These are phyloP conservation scores for Halenospora varia DNA, from an alignment of 495 filamentous ascomycete species.

Conservation along the genomic window DNA sequence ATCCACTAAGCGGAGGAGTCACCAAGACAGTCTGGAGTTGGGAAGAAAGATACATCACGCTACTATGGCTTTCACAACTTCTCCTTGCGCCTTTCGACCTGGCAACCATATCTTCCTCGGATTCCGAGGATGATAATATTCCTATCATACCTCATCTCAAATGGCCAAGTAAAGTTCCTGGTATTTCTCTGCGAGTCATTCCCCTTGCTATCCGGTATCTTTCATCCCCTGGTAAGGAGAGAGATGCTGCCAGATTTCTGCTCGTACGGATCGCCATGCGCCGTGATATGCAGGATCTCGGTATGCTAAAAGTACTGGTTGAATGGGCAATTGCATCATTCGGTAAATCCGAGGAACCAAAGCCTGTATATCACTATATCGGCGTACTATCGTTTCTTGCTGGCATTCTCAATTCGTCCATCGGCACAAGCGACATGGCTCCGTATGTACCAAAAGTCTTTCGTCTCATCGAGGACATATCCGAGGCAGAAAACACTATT, in stretches of 20 bases:
- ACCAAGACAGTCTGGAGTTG: slow-evolving; percentile 50
- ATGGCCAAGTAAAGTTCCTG: slow-evolving; percentile 55
- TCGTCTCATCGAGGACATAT: slow-evolving; percentile 44
- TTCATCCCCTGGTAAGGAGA: slow-evolving; percentile 73
- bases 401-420: slow-evolving; percentile 54
- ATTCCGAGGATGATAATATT: slow-evolving; percentile 32
- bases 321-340: slow-evolving; percentile 63
- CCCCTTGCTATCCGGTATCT: slow-evolving; percentile 69
- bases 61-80: slow-evolving; percentile 92
- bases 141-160: slow-evolving; percentile 32
- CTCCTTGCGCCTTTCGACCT: slow-evolving; percentile 93
- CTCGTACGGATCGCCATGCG: slow-evolving; percentile 77
- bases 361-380: slow-evolving; percentile 52
- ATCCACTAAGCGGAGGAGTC: slow-evolving; percentile 1
- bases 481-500: slow-evolving; percentile 32
- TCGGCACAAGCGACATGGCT: slow-evolving; percentile 48
- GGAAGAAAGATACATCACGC: slow-evolving; percentile 83
- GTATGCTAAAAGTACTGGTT: slow-evolving; percentile 60
- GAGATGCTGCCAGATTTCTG: slow-evolving; percentile 78
- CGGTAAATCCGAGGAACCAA: slow-evolving; percentile 30
- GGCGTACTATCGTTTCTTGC: slow-evolving; percentile 77
- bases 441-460: slow-evolving; percentile 40
- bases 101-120: slow-evolving; percentile 68
- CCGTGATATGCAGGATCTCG: slow-evolving; percentile 78
- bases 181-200: slow-evolving; percentile 66